A percentile compares a stretch with the other conserved stretches of the same genome.
These are phyloP conservation scores for Cucurbita pepo DNA, from an alignment of 306 rosid species.

Conservation along the genomic window DNA sequence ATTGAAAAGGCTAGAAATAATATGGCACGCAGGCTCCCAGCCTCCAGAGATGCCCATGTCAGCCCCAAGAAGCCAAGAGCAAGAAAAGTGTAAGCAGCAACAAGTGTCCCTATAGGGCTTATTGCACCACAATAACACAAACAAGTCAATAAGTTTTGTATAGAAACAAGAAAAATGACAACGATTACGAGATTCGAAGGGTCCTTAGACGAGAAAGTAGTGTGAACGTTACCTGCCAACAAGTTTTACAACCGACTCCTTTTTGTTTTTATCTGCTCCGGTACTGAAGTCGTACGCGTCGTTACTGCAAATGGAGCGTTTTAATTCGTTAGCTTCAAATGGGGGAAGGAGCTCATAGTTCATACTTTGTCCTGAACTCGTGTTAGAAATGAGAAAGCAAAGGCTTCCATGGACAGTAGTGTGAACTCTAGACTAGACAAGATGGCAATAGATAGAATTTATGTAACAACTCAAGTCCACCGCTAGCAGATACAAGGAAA, in stretches of 20 bases:
- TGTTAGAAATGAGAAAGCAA: conserved; percentile 1
- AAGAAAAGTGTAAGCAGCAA: conserved; percentile 48
- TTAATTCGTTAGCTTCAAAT: not conserved
- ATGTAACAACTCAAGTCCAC: too few relatives aligned
- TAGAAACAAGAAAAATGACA: not conserved
- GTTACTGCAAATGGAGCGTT: conserved; percentile 31
- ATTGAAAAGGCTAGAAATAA: conserved; percentile 51
- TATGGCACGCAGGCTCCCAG: conserved; percentile 47
- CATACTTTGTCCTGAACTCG: not conserved
- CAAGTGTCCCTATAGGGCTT: conserved; percentile 61
- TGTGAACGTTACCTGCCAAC: conserved; percentile 49
- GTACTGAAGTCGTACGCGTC: conserved; percentile 84
- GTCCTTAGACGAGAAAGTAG: not conserved
- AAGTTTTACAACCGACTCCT: conserved; percentile 70
- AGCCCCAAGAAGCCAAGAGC: conserved; percentile 64
- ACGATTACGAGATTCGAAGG: not conserved
- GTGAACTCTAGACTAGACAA: too few relatives aligned
- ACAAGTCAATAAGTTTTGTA: not conserved
- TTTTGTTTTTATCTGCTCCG: conserved; percentile 77
- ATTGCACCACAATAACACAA: conserved; percentile 12
- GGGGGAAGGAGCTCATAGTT: not conserved
- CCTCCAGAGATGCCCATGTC: conserved; percentile 41
- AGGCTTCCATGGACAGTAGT: not conserved
- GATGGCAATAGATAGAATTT: not conserved
- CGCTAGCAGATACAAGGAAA: too few relatives aligned